Base-by-base conservation (phyloP, 306 rosid genomes). In the Leucaena leucocephala region DNA sequence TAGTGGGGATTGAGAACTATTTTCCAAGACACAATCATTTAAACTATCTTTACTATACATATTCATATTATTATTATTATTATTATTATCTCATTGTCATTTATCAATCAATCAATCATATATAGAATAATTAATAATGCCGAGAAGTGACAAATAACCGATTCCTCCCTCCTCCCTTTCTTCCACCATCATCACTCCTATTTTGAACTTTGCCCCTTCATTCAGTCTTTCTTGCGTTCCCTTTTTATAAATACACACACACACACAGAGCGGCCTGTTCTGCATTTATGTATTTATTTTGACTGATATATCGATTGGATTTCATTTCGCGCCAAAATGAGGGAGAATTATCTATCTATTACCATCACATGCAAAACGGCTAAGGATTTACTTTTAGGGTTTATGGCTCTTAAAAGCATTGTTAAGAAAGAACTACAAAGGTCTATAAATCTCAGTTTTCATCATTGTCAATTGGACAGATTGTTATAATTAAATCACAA, bases 21-120 rank as follows among this genome's bases (percentile, higher is more conserved):
- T 65, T 38, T 65, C 71, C 3, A 38, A 9, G 71, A 65, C 71
- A 65, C 14, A 65, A 65, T 65, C 27, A 65, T 65, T 36, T 65
- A 6, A 39, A 17, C 71, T 57, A 57, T n/a, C 34, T 55, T 55
- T 19, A 55, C 13, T 52, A 7, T 52, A 7, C 27, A 50, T 44
- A 44, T 44, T 44, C 13, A 4, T 38, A 38, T 8, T 8, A 10
- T 44, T 8, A 55, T 21, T 7, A 8, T n/a, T 8, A 13, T 54
- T 6, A 54, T 54, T 17, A 54, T n/a, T 12, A 13, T 62, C 17
- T 62, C 46, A 42, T 65, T 65, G 71, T 65, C 71, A 65, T 65
- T 65, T 65, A 36, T 36, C 14, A 38, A n/a, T 65, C 14, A 38
- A n/a, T 65, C 71, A 65, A 54, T 6, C 43, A 38, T 65, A 16